phyloP scores from a whole-genome alignment of 371 early-diverging fungal genomes.

The Zychaea mexicana region DNA sequence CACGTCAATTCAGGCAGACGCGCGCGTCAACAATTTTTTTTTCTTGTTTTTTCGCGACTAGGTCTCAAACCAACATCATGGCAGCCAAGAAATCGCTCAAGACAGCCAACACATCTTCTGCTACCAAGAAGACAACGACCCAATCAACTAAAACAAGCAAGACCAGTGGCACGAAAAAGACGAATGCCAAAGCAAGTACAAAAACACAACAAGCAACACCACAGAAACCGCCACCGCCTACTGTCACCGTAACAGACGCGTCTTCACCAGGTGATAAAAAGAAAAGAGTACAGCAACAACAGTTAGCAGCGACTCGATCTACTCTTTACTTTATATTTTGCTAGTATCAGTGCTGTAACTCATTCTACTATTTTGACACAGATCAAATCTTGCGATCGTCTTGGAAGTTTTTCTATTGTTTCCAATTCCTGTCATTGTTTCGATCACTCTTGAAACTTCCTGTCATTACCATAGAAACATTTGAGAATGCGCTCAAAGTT shows the following conservation, averaged over 20 bases:
- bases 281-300: not conserved
- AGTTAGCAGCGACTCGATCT: too few relatives aligned
- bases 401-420: conserved; percentile 9
- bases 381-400: conserved; percentile 5
- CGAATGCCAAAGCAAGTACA: not conserved
- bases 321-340: too few relatives aligned
- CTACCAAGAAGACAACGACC: not conserved
- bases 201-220: not conserved
- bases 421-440: conserved; percentile 8
- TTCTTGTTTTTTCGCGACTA: not conserved
- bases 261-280: conserved; percentile 5
- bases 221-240: not conserved
- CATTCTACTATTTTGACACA: not conserved
- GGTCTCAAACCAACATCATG: not conserved
- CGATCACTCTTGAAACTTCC: not conserved
- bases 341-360: not conserved
- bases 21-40: not conserved
- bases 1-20: too few relatives aligned
- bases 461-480: not conserved
- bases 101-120: not conserved
- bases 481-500: not conserved
- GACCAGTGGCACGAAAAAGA: not conserved
- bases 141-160: not conserved
- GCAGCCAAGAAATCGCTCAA: not conserved
- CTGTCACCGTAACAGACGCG: conserved; percentile 5